These are phyloP conservation scores for Sphagnurus paluster DNA, from an alignment of 1,284 basidiomycete genomes.

Conservation along the genomic window DNA sequence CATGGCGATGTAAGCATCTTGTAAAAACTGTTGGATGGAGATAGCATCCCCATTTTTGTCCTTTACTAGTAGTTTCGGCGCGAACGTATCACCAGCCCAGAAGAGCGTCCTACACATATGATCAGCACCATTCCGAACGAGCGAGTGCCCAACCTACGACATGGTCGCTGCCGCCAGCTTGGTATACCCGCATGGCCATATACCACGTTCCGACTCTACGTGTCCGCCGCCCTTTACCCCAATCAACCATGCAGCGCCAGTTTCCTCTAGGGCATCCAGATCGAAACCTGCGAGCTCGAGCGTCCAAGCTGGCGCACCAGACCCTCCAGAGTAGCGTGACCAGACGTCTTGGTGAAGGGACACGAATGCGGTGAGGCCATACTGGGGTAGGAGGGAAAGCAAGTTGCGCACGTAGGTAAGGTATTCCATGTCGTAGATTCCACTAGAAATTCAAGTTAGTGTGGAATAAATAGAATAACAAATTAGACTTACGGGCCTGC, in stretches of 20 bases:
- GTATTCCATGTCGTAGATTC: constrained; percentile 83
- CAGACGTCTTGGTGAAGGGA: constrained; percentile 91
- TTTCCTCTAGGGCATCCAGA: constrained; percentile 70
- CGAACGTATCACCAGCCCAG: constrained; percentile 87
- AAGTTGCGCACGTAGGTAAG: constrained; percentile 77
- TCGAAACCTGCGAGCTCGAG: constrained; percentile 81
- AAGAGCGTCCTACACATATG: constrained; percentile 66
- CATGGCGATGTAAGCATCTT: constrained; percentile 79
- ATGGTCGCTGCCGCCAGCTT: constrained; percentile 88
- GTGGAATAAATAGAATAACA: background rate
- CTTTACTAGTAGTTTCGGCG: constrained; percentile 69
- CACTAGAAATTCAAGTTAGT: constrained; percentile 42
- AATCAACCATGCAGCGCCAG: constrained; percentile 81
- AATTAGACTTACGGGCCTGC: constrained; percentile 70
- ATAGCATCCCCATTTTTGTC: constrained; percentile 48
- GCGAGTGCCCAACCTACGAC: constrained; percentile 56
- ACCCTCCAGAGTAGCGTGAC: constrained; percentile 93
- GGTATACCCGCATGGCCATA: constrained; percentile 92
- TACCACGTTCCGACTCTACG: constrained; percentile 69
- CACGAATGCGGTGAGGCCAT: constrained; percentile 83
- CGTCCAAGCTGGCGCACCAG: constrained; percentile 92
- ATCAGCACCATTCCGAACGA: constrained; percentile 1
- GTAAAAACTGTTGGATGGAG: constrained; percentile 82
- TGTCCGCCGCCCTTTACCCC: constrained; percentile 78
- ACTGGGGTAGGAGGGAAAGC: constrained; percentile 75